phyloP scores from a whole-genome alignment of 331 rosid genomes.

The Spiraea crenata region DNA sequence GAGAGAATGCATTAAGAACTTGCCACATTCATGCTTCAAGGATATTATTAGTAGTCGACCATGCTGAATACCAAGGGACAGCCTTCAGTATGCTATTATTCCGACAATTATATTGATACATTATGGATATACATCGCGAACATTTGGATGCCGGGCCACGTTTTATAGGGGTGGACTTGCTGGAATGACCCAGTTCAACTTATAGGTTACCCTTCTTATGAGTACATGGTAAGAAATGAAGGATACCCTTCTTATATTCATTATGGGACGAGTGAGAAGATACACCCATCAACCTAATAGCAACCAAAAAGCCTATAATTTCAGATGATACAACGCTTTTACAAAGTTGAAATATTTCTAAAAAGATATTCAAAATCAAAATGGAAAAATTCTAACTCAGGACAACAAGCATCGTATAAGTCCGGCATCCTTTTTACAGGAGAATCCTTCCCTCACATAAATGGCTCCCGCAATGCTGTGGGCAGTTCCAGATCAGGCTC shows the following conservation, averaged over 20 bases:
- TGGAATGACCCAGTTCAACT: too few relatives aligned
- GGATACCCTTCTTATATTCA: neutral
- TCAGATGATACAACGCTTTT: neutral
- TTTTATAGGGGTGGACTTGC: too few relatives aligned
- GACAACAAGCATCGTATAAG: neutral
- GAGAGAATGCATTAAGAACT: too few relatives aligned
- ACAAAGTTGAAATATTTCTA: neutral
- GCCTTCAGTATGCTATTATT: too few relatives aligned
- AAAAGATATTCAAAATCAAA: neutral
- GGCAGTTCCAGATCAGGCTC: slow-evolving; percentile 75
- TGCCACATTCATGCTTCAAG: too few relatives aligned
- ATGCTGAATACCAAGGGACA: too few relatives aligned
- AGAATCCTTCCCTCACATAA: slow-evolving; percentile 39
- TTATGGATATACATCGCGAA: too few relatives aligned
- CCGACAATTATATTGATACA: too few relatives aligned
- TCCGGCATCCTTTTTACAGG: neutral
- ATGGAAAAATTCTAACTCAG: neutral
- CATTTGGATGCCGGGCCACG: too few relatives aligned
- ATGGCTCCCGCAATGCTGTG: slow-evolving; percentile 74
- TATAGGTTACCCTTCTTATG: too few relatives aligned
- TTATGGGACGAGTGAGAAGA: neutral
- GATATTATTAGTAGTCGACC: too few relatives aligned
- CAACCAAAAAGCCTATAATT: neutral
- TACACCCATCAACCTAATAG: neutral
- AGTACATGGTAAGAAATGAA: neutral